Evolutionary conservation across 306 rosid genomes (phyloP).

Genomic region (Coriaria nepalensis): DNA sequence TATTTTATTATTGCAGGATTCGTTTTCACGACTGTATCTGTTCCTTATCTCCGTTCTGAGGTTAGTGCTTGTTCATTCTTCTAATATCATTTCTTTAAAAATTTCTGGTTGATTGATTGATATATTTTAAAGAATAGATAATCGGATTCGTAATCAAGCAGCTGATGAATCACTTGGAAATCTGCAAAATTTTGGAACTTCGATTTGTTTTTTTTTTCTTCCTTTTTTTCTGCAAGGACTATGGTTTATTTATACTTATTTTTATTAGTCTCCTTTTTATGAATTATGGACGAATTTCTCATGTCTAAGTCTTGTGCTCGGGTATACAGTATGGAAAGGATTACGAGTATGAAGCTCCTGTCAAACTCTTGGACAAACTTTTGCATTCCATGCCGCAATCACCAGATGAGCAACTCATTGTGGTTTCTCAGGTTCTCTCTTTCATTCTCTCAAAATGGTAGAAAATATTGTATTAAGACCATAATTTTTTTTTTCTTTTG

Average conservation of each 20-base stretch:
- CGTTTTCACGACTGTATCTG: constrained; percentile 73
- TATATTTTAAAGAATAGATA: too few species aligned
- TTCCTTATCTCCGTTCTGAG: constrained; percentile 98
- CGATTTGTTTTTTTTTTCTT: too few species aligned
- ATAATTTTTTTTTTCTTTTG: constrained; percentile 4
- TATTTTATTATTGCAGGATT: constrained; percentile 90
- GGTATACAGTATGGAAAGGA: constrained; percentile 74
- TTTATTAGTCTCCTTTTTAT: too few species aligned
- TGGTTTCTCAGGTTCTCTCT: constrained; percentile 71
- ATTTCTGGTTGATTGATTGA: too few species aligned
- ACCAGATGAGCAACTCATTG: constrained; percentile 83
- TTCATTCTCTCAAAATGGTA: constrained; percentile 1
- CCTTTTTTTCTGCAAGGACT: too few species aligned
- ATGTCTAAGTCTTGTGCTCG: too few species aligned
- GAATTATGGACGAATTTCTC: too few species aligned
- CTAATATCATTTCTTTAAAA: too few species aligned
- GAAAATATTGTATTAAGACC: not conserved
- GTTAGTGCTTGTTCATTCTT: constrained; percentile 24
- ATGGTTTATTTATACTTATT: too few species aligned
- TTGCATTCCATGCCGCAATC: constrained; percentile 74
- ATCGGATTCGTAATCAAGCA: too few species aligned
- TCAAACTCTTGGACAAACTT: constrained; percentile 83
- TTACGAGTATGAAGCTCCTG: constrained; percentile 87
- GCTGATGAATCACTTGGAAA: too few species aligned
- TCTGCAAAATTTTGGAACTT: too few species aligned